Evolutionary conservation across 1,284 basidiomycete species (phyloP).

Genomic region (Leccinum pachyderme): DNA sequence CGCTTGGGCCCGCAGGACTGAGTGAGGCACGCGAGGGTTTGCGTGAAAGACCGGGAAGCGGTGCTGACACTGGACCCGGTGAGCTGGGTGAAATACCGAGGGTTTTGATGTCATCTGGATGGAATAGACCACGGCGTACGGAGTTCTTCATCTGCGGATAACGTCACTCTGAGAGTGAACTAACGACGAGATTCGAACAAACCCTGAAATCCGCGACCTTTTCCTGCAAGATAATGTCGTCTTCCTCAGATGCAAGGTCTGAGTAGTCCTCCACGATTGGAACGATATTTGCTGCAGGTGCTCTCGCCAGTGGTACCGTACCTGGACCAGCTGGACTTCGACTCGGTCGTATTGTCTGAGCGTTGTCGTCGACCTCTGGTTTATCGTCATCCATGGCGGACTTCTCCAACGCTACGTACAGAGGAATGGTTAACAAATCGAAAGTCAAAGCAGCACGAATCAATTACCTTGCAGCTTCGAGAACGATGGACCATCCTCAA

Average conservation of each 20-base stretch:
- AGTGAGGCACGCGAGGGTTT: conserved; percentile 50
- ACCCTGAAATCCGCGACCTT: conserved; percentile 85
- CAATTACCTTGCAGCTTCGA: conserved; percentile 73
- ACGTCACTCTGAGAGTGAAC: conserved; percentile 1
- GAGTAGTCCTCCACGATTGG: conserved; percentile 89
- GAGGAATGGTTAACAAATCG: background rate
- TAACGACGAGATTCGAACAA: conserved; percentile 7
- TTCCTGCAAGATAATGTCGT: conserved; percentile 65
- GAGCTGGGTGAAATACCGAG: conserved; percentile 49
- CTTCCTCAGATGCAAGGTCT: conserved; percentile 75
- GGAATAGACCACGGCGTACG: conserved; percentile 71
- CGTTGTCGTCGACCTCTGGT: conserved; percentile 66
- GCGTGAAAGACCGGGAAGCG: conserved; percentile 49
- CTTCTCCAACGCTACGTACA: conserved; percentile 58
- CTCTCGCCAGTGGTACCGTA: conserved; percentile 53
- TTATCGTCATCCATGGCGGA: conserved; percentile 59
- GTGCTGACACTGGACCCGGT: conserved; percentile 63
- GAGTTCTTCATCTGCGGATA: conserved; percentile 63
- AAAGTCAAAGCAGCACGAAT: background rate
- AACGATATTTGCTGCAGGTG: conserved; percentile 56
- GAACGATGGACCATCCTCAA: conserved; percentile 89
- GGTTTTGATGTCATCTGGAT: conserved; percentile 84
- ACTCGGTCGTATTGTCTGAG: conserved; percentile 71
- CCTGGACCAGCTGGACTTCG: conserved; percentile 58
- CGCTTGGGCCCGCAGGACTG: conserved; percentile 32